Evolutionary conservation across 2,329 filamentous ascomycete species (phyloP).

Genomic region (Colletotrichum graminicola): DNA sequence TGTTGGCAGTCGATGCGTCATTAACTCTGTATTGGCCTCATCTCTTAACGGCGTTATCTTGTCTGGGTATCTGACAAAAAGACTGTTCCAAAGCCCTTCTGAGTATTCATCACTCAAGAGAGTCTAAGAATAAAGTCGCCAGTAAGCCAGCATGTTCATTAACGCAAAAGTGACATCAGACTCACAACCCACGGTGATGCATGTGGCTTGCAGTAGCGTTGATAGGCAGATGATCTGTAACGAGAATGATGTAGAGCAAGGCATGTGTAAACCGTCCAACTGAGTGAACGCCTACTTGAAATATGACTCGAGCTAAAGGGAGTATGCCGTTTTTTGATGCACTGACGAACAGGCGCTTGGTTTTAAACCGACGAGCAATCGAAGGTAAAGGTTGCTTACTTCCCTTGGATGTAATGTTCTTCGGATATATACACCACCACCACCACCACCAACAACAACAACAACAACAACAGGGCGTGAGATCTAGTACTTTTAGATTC

Average conservation of each 20-base stretch:
- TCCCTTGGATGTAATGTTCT: not conserved
- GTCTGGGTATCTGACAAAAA: slow-evolving; percentile 48
- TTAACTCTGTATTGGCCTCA: slow-evolving; percentile 47
- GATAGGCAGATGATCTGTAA: not conserved
- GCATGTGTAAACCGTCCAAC: not conserved
- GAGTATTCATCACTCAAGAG: not conserved
- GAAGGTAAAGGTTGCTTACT: not conserved
- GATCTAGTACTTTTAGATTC: slow-evolving; percentile 3
- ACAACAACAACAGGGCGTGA: not conserved
- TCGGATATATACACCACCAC: not conserved
- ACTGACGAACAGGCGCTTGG: not conserved
- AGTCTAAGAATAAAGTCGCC: not conserved
- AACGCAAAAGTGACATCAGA: not conserved
- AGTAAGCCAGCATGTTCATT: not conserved
- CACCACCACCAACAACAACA: not conserved
- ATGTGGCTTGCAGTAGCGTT: not conserved
- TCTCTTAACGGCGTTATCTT: slow-evolving; percentile 52
- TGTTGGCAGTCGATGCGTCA: slow-evolving; percentile 27
- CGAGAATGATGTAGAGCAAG: not conserved
- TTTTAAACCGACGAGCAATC: not conserved
- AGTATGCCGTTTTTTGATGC: too few relatives aligned
- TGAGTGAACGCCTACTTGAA: not conserved
- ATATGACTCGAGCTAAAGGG: not conserved
- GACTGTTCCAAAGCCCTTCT: not conserved
- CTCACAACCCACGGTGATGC: not conserved